Base-by-base conservation (phyloP, 2,329 filamentous ascomycete genomes). In the Aureobasidium pullulans region DNA sequence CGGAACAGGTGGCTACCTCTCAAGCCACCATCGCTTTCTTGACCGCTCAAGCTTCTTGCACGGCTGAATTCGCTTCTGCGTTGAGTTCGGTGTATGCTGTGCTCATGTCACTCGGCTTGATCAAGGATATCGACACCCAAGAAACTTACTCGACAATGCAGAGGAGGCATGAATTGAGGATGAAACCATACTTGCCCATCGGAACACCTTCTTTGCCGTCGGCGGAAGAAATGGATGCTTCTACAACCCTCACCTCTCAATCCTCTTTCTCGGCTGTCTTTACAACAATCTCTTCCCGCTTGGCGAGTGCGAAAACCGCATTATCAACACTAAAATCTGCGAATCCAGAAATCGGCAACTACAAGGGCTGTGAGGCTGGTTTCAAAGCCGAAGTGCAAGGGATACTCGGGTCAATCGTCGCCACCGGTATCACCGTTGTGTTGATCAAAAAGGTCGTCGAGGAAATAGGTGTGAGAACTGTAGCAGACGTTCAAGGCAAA, bases 111-210 rank as follows among this genome's bases (percentile, higher is more conserved):
- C 77, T 88, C 6, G 64, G 69, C 0, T 66, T 82, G 32, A 64
- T 90, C 65, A 43, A n/a, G 2, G 7, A 6, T 0, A 73, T 77
- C 53, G 60, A 74, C 0, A 81, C 78, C 5, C 71, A 72, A 0
- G 76, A 83, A 1, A 85, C 87, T 0, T 95, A 91, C 69, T 83
- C 85, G 60, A 82, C 81, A 15, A 82, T 88, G 60, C 73, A 78
- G 34, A 75, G 91, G 4, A 84, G 90, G 11, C 92, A 94, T 70
- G 88, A 94, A 64, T 75, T 95, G 9, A 87, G 92, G 61, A 94
- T 96, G 89, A 89, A 88, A 67, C 89, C 90, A 0, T 96, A 95
- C 67, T 77, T 86, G 1, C 71, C 76, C 7, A 81, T 96, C 59
- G 80, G 82, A 9, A 78, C 89, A 1, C 88, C 90, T 0, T 81